Conservation (phyloP, 805 yeast species). For the Candida endomychidarum region DNA sequence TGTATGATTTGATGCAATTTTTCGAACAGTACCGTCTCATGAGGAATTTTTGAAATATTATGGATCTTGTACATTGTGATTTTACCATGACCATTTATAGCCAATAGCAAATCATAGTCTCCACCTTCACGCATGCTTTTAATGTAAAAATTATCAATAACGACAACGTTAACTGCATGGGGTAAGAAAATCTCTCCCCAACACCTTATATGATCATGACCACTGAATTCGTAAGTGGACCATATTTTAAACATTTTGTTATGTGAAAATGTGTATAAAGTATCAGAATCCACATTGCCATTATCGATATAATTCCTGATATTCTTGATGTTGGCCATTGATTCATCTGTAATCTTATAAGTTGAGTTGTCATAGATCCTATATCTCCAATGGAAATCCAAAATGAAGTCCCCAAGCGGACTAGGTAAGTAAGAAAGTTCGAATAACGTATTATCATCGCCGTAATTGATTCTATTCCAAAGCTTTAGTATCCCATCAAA, state of each 20-base stretch:
- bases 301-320: conserved; percentile 32
- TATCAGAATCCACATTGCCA: conserved; percentile 32
- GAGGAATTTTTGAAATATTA: conserved; percentile 55
- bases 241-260: conserved; percentile 65
- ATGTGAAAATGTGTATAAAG: conserved; percentile 61
- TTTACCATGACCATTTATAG: conserved; percentile 40
- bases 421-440: conserved; percentile 72
- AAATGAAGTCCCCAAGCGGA: conserved; percentile 47
- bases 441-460: conserved; percentile 55
- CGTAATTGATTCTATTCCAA: conserved; percentile 76
- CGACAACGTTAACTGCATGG: conserved; percentile 13
- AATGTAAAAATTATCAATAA: conserved; percentile 38
- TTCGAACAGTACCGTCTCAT: conserved; percentile 48
- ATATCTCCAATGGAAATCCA: conserved; percentile 58
- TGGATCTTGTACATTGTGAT: conserved; percentile 47
- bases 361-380: conserved; percentile 12
- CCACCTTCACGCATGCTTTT: conserved; percentile 4
- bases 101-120: conserved; percentile 34
- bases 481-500: conserved; percentile 70
- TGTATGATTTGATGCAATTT: conserved; percentile 25
- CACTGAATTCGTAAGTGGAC: conserved; percentile 62
- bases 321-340: conserved; percentile 37
- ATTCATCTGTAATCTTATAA: conserved; percentile 18
- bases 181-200: conserved; percentile 51
- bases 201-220: conserved; percentile 53